A percentile compares a stretch with the other conserved stretches of the same genome.
These are phyloP conservation scores for Fusarium pseudograminearum DNA, from an alignment of 2,329 filamentous ascomycete genomes.

Conservation along the genomic window DNA sequence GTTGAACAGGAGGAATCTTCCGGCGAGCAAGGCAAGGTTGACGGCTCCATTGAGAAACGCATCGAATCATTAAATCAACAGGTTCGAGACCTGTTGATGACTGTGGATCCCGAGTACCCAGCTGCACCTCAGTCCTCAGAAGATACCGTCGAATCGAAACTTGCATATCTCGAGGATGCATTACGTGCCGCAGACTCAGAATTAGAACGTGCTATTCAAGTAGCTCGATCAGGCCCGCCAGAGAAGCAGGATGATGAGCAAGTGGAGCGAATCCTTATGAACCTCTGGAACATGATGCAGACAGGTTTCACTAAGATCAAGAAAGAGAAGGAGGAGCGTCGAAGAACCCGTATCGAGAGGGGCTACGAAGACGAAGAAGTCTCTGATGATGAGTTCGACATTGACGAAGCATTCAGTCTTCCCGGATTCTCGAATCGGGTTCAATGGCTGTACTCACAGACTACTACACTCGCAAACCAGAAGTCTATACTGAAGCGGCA, in stretches of 20 bases:
- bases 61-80: slow-evolving; percentile 73
- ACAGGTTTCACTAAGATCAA: slow-evolving; percentile 65
- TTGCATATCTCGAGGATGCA: slow-evolving; percentile 74
- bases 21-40: slow-evolving; percentile 52
- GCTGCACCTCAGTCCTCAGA: slow-evolving; percentile 69
- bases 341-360: slow-evolving; percentile 66
- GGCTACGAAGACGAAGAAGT: slow-evolving; percentile 70
- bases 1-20: slow-evolving; percentile 66
- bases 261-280: slow-evolving; percentile 66
- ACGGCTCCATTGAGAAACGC: slow-evolving; percentile 63
- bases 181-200: slow-evolving; percentile 64
- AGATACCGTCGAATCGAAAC: slow-evolving; percentile 72
- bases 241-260: slow-evolving; percentile 57
- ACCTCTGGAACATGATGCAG: slow-evolving; percentile 69
- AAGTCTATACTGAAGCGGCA: slow-evolving; percentile 90
- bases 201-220: slow-evolving; percentile 52
- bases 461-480: slow-evolving; percentile 85
- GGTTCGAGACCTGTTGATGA: slow-evolving; percentile 68
- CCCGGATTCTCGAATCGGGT: slow-evolving; percentile 82
- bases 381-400: slow-evolving; percentile 69
- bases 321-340: slow-evolving; percentile 65
- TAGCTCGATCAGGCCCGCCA: slow-evolving; percentile 48
- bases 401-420: slow-evolving; percentile 75
- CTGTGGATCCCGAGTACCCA: slow-evolving; percentile 62
- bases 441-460: slow-evolving; percentile 80